Base-by-base conservation (phyloP, 169 alveolate species). In the Cryptosporidium muris region DNA sequence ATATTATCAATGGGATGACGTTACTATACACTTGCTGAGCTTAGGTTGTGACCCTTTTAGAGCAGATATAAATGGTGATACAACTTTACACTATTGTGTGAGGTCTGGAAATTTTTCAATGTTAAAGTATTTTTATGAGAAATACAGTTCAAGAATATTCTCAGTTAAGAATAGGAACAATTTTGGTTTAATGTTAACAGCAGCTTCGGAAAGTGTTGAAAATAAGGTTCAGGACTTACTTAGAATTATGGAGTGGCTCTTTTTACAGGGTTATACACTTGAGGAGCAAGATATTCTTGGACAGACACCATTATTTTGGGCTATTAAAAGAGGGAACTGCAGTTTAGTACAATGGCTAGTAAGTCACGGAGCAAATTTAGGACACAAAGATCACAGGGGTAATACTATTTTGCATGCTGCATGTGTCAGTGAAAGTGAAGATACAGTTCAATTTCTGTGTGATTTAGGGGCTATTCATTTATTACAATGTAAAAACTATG, bases 221-320 rank as follows among this genome's bases (percentile, higher is more conserved):
- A 97, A 92, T 11, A 82, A 90, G 54, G 82, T 93, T 37, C 88
- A 89, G 51, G 93, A 91, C 51, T 52, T 93, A 16, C 85, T 94
- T 45, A 92, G 92, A 85, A 90, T 93, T 43, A 91, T 94, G 81
- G 97, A 94, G 68, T 92, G 91, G 80, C 88, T 94, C 42, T 94
- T 92, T 81, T 89, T 94, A 38, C 85, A 94, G 49, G 97, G 97
- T 4, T 93, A 90, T 51, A 92, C 97, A 42, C 88, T 94, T 43
- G 97, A 94, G 80, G 97, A 93, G 67, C 97, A 95, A 66, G 96
- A 95, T 40, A 51, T 66, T 9, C 68, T 82, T 82, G 97, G 97
- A 1, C 93, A 93, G 16, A 95, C 97, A 14, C 97, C 97, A 8
- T 82, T 95, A 53, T 88, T 94, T 91, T 90, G 91, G 88, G 92